These are phyloP conservation scores for Puccinia polysora DNA, from an alignment of 1,284 basidiomycete species.

Conservation along the genomic window DNA sequence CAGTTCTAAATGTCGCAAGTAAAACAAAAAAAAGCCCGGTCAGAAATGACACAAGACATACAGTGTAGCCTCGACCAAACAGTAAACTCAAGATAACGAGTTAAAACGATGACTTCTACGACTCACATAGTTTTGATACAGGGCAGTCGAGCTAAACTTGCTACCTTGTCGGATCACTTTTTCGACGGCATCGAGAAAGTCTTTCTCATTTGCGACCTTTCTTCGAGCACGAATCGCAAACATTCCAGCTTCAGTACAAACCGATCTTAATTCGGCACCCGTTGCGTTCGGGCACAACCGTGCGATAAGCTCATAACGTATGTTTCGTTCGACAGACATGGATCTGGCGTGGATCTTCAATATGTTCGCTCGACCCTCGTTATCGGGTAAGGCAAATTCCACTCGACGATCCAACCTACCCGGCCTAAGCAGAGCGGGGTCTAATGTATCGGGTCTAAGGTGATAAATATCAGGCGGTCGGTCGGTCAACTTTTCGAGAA, in stretches of 20 bases:
- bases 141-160: conserved; percentile 72
- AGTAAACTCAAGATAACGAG: too few species aligned
- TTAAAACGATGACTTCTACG: too few species aligned
- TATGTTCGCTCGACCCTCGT: conserved; percentile 93
- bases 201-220: conserved; percentile 94
- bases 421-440: conserved; percentile 91
- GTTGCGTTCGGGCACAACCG: conserved; percentile 96
- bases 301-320: conserved; percentile 95
- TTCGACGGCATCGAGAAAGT: conserved; percentile 96
- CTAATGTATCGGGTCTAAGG: conserved; percentile 92
- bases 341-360: conserved; percentile 93
- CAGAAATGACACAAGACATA: too few species aligned
- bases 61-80: too few species aligned
- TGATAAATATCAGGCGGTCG: neutral
- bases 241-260: conserved; percentile 99
- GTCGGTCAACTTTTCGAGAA: too few species aligned
- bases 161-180: conserved; percentile 97
- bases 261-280: conserved; percentile 90
- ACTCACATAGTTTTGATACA: conserved; percentile 55
- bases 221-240: conserved; percentile 94
- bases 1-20: too few species aligned
- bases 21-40: too few species aligned
- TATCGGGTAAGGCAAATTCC: conserved; percentile 92
- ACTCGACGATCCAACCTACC: conserved; percentile 93
- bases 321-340: conserved; percentile 96